Percentiles rank a stretch among this genome's conserved stretches.
These are phyloP conservation scores for Exophiala oligosperma DNA, from an alignment of 2,329 filamentous ascomycete species.

Conservation along the genomic window DNA sequence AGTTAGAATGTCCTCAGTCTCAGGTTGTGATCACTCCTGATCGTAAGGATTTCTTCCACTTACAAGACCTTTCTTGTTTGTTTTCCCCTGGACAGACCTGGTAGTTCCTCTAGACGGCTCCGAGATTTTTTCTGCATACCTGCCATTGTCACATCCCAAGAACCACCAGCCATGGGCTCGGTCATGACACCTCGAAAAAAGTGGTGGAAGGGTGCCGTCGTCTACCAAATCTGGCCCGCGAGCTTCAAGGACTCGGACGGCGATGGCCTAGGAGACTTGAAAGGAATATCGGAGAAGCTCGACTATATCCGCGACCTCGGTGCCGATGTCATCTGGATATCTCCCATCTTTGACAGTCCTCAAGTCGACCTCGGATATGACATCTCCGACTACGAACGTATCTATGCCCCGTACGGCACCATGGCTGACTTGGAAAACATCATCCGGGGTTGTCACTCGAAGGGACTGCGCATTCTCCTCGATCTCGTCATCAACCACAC, in stretches of 20 bases:
- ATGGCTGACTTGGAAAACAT: slow-evolving; percentile 46
- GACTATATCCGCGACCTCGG: slow-evolving; percentile 64
- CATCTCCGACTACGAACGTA: slow-evolving; percentile 41
- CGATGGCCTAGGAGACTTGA: slow-evolving; percentile 62
- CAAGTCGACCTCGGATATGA: slow-evolving; percentile 54
- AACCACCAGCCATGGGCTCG: no score
- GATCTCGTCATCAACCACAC: slow-evolving; percentile 75
- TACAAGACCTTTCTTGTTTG: no score
- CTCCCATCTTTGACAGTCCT: slow-evolving; percentile 51
- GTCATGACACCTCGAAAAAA: no score
- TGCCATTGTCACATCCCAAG: no score
- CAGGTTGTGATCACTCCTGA: no score
- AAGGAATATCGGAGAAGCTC: slow-evolving; percentile 60
- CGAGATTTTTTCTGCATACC: no score
- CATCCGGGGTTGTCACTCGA: slow-evolving; percentile 53
- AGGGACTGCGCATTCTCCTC: slow-evolving; percentile 66
- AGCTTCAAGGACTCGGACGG: slow-evolving; percentile 49
- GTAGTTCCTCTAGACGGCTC: no score
- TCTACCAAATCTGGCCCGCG: slow-evolving; percentile 33
- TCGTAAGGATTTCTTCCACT: no score
- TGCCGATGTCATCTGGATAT: slow-evolving; percentile 60
- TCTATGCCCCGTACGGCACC: slow-evolving; percentile 47
- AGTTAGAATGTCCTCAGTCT: no score
- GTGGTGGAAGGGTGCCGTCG: slow-evolving; percentile 41
- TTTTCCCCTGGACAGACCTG: no score